These are phyloP conservation scores for Crassisporium funariophilum DNA, from an alignment of 768 basidiomycete genomes.

Conservation along the genomic window DNA sequence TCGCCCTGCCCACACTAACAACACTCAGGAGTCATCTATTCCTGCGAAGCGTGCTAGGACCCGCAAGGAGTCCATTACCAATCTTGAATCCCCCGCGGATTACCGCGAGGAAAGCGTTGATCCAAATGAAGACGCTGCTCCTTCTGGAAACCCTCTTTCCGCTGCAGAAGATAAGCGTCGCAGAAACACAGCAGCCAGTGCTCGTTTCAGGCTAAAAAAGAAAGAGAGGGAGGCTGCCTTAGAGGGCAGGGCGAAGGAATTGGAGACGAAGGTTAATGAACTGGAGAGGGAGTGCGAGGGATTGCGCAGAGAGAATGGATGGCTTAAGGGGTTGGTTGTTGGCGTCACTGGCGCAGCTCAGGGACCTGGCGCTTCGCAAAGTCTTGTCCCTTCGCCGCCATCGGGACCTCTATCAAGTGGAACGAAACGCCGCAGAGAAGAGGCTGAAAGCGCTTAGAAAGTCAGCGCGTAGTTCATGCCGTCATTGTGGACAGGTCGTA, in stretches of 20 bases:
- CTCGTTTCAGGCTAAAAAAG: conserved; percentile 93
- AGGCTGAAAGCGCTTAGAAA: conserved; percentile 22
- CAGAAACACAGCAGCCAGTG: conserved; percentile 90
- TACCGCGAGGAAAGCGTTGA: conserved; percentile 25
- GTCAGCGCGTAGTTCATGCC: not conserved
- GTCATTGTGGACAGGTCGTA: not conserved
- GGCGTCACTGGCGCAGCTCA: conserved; percentile 78
- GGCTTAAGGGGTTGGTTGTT: conserved; percentile 89
- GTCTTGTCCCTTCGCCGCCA: conserved; percentile 22
- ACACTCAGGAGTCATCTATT: conserved; percentile 36
- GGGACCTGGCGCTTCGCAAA: conserved; percentile 30
- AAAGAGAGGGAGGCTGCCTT: conserved; percentile 92
- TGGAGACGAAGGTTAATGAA: conserved; percentile 75
- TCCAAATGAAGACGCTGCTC: conserved; percentile 15
- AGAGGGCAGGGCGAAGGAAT: conserved; percentile 82
- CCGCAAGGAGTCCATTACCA: conserved; percentile 48
- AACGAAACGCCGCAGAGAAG: conserved; percentile 38
- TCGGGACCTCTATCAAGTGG: conserved; percentile 20
- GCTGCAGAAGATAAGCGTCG: conserved; percentile 89
- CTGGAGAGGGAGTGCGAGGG: conserved; percentile 92
- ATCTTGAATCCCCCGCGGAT: conserved; percentile 34
- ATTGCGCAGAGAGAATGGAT: conserved; percentile 86
- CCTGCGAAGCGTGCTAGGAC: conserved; percentile 59
- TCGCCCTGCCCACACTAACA: conserved; percentile 18
- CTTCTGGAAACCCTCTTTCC: conserved; percentile 35